Percentiles rank a stretch among this genome's conserved stretches.
phyloP scores from a whole-genome alignment of 2,329 filamentous ascomycete species.

The Pseudocercospora crystallina region DNA sequence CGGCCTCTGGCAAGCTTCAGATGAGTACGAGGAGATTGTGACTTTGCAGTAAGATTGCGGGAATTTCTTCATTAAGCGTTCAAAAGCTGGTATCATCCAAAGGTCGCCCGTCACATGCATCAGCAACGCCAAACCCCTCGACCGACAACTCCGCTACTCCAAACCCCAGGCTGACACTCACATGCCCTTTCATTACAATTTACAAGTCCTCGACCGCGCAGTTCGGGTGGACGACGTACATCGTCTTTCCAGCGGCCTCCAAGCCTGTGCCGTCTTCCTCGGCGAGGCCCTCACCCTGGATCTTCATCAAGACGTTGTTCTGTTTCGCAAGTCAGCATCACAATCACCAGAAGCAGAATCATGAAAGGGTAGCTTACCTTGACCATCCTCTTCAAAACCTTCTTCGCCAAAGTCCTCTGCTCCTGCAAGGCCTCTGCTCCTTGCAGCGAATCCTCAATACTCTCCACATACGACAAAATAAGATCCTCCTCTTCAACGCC shows the following conservation, averaged over 20 bases:
- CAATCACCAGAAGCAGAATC: neutral
- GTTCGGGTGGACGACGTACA: conserved; percentile 94
- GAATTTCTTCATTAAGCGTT: no score
- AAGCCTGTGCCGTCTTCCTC: conserved; percentile 66
- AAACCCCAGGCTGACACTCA: no score
- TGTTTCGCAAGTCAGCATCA: conserved; percentile 26
- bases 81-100: no score
- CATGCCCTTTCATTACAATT: neutral
- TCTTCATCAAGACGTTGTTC: conserved; percentile 62
- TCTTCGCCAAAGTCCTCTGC: conserved; percentile 71
- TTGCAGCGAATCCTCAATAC: conserved; percentile 79
- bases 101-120: no score
- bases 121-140: no score
- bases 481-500: conserved; percentile 83
- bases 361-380: conserved; percentile 59
- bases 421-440: conserved; percentile 77
- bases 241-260: conserved; percentile 52
- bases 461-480: conserved; percentile 86
- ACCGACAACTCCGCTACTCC: no score
- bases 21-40: no score
- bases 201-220: conserved; percentile 69
- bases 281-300: conserved; percentile 83
- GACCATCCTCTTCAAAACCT: conserved; percentile 93
- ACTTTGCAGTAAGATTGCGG: no score
- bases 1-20: no score